Conservation (phyloP, 352 stramenopile genomes). For the Globisporangium camurandrum region DNA sequence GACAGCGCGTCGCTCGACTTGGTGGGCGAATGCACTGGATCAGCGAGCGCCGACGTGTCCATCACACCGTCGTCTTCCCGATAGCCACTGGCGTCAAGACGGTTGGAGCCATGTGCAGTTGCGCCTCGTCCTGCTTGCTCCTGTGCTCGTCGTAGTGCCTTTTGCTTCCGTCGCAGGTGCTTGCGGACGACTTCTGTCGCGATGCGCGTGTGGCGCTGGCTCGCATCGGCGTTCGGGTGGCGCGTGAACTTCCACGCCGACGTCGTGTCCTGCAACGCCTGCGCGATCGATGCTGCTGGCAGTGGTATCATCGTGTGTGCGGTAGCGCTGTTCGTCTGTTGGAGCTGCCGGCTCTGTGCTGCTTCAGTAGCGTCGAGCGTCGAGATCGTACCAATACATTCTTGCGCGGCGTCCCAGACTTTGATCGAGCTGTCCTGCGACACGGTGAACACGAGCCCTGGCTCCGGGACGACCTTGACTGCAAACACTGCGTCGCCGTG, state of each 20-base stretch:
- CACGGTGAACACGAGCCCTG: slow-evolving; percentile 39
- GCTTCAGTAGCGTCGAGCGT: slow-evolving; percentile 14
- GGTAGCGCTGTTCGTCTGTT: not conserved
- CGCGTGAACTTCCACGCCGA: slow-evolving; percentile 49
- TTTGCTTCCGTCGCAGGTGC: slow-evolving; percentile 21
- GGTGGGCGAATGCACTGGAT: not conserved
- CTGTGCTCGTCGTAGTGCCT: slow-evolving; percentile 4
- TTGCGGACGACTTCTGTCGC: slow-evolving; percentile 33
- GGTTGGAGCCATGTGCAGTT: not conserved
- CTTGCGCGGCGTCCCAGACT: slow-evolving; percentile 33
- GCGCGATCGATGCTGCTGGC: not conserved
- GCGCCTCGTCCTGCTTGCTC: not conserved
- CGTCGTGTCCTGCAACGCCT: not conserved
- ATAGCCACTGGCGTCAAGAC: not conserved
- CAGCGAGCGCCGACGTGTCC: not conserved
- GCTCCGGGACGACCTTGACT: slow-evolving; percentile 26
- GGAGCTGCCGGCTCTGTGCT: not conserved
- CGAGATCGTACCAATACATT: slow-evolving; percentile 46
- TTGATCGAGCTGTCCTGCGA: slow-evolving; percentile 35
- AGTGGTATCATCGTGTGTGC: not conserved
- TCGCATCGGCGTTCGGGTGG: slow-evolving; percentile 23
- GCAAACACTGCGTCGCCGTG: slow-evolving; percentile 28
- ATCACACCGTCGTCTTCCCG: too few species aligned
- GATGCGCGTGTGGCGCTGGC: slow-evolving; percentile 24
- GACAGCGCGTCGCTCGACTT: slow-evolving; percentile 1